Conservation (phyloP, 148 eudicot genomes). For the Vaccinium vitisidaea region DNA sequence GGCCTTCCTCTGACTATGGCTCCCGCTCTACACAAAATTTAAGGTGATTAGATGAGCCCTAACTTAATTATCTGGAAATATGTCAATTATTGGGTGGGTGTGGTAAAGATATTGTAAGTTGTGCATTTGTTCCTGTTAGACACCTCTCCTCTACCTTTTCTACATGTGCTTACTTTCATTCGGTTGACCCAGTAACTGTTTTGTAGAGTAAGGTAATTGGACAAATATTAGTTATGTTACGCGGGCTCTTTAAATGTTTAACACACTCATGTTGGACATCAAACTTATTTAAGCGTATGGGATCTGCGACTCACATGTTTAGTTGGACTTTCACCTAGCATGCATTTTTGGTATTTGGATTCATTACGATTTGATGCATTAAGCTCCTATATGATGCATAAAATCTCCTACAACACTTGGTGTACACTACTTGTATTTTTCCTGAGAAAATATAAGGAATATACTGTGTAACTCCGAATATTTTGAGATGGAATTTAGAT, state of each 20-base stretch:
- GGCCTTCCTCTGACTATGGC: not conserved
- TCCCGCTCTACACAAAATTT: not conserved
- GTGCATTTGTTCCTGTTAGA: not conserved
- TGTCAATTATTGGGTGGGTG: not conserved
- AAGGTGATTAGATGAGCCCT: not conserved
- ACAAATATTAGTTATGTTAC: not conserved
- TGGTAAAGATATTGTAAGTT: not conserved
- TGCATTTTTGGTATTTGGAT: not conserved
- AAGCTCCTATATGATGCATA: not conserved
- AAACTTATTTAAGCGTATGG: not conserved
- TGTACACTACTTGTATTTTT: not conserved
- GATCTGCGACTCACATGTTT: not conserved
- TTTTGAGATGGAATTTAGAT: not conserved
- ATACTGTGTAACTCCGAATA: not conserved
- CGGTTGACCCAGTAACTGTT: not conserved
- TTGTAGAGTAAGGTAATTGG: not conserved
- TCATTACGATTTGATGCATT: not conserved
- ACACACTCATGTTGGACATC: not conserved
- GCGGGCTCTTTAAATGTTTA: not conserved
- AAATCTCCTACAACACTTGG: not conserved
- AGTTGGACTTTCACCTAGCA: not conserved
- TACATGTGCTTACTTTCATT: not conserved
- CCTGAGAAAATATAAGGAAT: not conserved
- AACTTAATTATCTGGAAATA: not conserved
- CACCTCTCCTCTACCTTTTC: not conserved